A percentile compares a stretch with the other conserved stretches of the same genome.
Conservation (phyloP, 352 stramenopile species). For the Phytophthora pini region DNA sequence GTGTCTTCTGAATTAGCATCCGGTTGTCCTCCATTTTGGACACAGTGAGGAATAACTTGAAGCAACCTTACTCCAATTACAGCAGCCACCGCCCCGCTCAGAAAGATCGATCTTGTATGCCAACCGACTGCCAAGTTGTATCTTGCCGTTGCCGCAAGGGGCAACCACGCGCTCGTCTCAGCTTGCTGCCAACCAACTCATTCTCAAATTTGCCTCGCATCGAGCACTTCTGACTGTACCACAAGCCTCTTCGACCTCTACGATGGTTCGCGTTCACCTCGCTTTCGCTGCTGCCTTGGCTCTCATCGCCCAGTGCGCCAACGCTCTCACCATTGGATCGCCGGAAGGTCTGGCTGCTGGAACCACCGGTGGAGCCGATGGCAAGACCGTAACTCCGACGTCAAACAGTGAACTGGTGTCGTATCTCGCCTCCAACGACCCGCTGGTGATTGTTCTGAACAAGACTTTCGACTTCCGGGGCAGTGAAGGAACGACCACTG, state of each 20-base stretch:
- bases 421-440: conserved; percentile 29
- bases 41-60: not conserved
- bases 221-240: not conserved
- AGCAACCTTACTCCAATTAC: not conserved
- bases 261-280: conserved; percentile 22
- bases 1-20: not conserved
- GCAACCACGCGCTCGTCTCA: not conserved
- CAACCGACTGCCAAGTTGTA: not conserved
- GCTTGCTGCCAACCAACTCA: conserved; percentile 6
- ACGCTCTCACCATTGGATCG: conserved; percentile 23
- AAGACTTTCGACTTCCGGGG: conserved; percentile 49
- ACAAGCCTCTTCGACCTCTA: not conserved
- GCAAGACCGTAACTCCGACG: conserved; percentile 32
- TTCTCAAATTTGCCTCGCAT: conserved; percentile 27
- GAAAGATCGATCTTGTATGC: not conserved
- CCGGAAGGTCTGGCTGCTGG: conserved; percentile 33
- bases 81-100: not conserved
- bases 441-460: conserved; percentile 41
- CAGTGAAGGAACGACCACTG: conserved; percentile 46
- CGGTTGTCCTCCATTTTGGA: not conserved
- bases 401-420: conserved; percentile 34
- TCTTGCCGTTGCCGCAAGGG: not conserved
- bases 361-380: conserved; percentile 39
- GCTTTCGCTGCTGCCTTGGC: conserved; percentile 9
- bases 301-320: conserved; percentile 10